A percentile compares a stretch with the other conserved stretches of the same genome.
These are phyloP conservation scores for Pseudogymnoascus verrucosus DNA, from an alignment of 2,329 filamentous ascomycete genomes.

Conservation along the genomic window DNA sequence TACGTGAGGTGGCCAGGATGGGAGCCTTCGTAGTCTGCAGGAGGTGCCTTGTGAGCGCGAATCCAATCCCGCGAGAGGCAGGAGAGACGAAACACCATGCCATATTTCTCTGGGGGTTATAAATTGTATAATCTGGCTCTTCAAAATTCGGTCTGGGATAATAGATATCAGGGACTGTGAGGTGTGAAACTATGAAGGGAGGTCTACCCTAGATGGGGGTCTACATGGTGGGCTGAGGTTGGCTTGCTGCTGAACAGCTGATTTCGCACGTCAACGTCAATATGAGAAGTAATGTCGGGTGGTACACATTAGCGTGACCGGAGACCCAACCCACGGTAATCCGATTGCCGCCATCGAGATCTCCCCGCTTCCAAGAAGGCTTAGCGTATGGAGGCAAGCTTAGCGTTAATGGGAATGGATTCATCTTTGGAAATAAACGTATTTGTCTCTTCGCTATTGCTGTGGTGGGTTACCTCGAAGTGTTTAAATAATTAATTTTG, in stretches of 20 bases:
- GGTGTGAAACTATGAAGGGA: not conserved
- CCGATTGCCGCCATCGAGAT: not conserved
- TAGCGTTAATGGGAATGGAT: not conserved
- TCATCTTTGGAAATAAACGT: not conserved
- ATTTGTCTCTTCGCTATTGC: not conserved
- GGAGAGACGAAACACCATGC: slow-evolving; percentile 42
- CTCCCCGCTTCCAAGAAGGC: not conserved
- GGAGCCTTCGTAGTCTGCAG: slow-evolving; percentile 49
- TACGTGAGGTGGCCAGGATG: slow-evolving; percentile 52
- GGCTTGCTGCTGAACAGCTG: not conserved
- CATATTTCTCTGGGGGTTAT: slow-evolving; percentile 14
- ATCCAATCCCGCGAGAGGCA: slow-evolving; percentile 55
- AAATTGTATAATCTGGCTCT: not conserved
- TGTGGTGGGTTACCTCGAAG: not conserved
- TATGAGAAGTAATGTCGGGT: not conserved
- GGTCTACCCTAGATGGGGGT: not conserved
- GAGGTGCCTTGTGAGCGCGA: slow-evolving; percentile 50
- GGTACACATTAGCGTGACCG: not conserved
- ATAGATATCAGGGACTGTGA: not conserved
- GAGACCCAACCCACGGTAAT: not conserved
- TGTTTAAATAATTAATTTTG: not conserved
- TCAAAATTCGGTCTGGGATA: not conserved
- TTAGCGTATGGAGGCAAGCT: not conserved
- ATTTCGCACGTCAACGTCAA: not conserved
- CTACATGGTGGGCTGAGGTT: slow-evolving; percentile 6